Conservation (phyloP, 2,329 filamentous ascomycete species). For the Pestalotiopsis sp. region DNA sequence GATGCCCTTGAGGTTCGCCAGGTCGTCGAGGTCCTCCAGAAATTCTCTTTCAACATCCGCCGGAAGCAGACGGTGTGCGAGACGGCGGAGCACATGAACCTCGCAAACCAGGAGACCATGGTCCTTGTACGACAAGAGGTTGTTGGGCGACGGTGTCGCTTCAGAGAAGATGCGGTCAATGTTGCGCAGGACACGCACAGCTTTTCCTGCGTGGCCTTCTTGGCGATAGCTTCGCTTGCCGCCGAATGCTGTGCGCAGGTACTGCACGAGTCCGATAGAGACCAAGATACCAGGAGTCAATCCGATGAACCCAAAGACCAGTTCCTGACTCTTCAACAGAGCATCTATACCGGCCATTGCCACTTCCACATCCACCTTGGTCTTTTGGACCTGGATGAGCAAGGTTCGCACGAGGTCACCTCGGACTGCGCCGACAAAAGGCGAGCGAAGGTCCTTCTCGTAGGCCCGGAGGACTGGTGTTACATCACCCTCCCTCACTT, state of each 20-base stretch:
- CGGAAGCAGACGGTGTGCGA: conserved; percentile 71
- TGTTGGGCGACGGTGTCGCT: conserved; percentile 71
- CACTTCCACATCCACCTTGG: conserved; percentile 96
- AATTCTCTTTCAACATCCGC: conserved; percentile 81
- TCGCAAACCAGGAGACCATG: conserved; percentile 90
- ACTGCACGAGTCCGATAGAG: conserved; percentile 73
- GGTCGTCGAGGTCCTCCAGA: conserved; percentile 81
- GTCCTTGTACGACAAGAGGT: conserved; percentile 85
- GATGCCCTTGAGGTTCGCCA: conserved; percentile 82
- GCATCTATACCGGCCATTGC: conserved; percentile 95
- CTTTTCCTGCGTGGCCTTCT: conserved; percentile 68
- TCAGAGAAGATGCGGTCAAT: conserved; percentile 80
- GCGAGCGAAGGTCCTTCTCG: conserved; percentile 82
- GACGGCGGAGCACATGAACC: conserved; percentile 77
- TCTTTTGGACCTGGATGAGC: conserved; percentile 97
- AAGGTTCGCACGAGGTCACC: conserved; percentile 90
- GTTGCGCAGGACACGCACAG: conserved; percentile 80
- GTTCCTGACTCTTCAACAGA: conserved; percentile 91
- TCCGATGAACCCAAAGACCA: conserved; percentile 97
- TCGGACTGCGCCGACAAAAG: conserved; percentile 79
- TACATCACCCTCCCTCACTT: conserved; percentile 88
- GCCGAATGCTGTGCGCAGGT: conserved; percentile 71
- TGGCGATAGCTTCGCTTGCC: conserved; percentile 70
- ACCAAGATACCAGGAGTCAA: conserved; percentile 93
- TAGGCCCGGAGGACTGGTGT: conserved; percentile 91